These are phyloP conservation scores for Melianthus villosus DNA, from an alignment of 441 rosid species.

Conservation along the genomic window DNA sequence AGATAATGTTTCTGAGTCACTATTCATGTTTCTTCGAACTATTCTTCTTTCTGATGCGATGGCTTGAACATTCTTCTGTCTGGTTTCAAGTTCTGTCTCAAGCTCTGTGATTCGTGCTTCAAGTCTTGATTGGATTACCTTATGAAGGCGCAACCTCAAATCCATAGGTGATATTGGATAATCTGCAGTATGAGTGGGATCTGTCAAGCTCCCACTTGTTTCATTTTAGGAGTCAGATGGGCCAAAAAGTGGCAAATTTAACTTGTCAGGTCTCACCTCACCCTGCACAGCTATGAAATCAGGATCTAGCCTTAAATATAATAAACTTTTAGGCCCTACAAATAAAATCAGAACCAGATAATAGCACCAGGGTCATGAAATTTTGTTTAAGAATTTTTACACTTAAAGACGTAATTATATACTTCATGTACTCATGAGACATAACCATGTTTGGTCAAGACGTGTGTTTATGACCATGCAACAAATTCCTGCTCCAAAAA, in stretches of 20 bases:
- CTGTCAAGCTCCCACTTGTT: background rate
- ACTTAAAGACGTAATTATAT: too few species aligned
- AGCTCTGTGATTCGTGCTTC: constrained; percentile 19
- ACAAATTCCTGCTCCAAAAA: too few species aligned
- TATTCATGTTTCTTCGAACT: background rate
- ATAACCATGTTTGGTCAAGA: too few species aligned
- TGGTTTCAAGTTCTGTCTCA: constrained; percentile 15
- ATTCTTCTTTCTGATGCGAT: constrained; percentile 5
- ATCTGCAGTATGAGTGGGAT: constrained; percentile 4
- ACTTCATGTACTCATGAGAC: too few species aligned
- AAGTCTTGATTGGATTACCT: constrained; percentile 21
- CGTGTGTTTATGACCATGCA: too few species aligned
- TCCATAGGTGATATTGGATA: constrained; percentile 12
- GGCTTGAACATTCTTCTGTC: constrained; percentile 13
- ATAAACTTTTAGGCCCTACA: too few species aligned
- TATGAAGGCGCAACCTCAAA: constrained; percentile 22
- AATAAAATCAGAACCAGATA: too few species aligned
- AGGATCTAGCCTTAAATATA: constrained; percentile 1
- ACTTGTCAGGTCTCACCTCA: constrained; percentile 4
- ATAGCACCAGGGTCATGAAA: too few species aligned
- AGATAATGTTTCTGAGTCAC: constrained; percentile 2
- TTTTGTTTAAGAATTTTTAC: too few species aligned
- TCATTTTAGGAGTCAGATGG: constrained; percentile 11
- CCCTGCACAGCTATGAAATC: constrained; percentile 4
- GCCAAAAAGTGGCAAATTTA: too few species aligned